A percentile compares a stretch with the other conserved stretches of the same genome.
phyloP scores from a whole-genome alignment of 2,329 filamentous ascomycete genomes.

The Xylogone sp. region DNA sequence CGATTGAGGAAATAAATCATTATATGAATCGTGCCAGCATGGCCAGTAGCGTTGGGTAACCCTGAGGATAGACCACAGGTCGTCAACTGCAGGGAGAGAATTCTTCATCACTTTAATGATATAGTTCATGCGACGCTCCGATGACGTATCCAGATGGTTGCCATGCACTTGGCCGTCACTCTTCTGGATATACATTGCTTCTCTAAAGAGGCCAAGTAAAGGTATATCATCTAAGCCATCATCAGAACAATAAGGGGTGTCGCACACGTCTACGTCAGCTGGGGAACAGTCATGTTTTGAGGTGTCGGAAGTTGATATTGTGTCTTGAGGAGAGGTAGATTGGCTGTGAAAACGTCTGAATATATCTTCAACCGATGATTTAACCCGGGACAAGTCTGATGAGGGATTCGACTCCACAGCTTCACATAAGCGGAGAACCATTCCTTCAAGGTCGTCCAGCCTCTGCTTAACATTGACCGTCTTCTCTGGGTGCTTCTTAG shows the following conservation, averaged over 20 bases:
- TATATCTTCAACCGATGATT: constrained; percentile 7
- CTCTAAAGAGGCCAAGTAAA: constrained; percentile 13
- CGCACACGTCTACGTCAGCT: not conserved
- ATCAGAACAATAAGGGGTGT: not conserved
- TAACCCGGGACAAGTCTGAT: constrained; percentile 1
- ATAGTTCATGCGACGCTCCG: not conserved
- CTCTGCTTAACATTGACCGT: constrained; percentile 7
- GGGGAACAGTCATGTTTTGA: not conserved
- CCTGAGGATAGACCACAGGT: constrained; percentile 17
- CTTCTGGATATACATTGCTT: constrained; percentile 13
- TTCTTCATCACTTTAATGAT: constrained; percentile 2
- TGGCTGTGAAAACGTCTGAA: constrained; percentile 3
- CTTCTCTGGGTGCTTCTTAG: constrained; percentile 8
- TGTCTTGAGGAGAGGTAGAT: not conserved
- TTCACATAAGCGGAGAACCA: constrained; percentile 14
- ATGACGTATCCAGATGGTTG: no score
- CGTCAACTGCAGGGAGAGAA: constrained; percentile 8
- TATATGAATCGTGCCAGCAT: constrained; percentile 18
- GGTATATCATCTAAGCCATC: constrained; percentile 11
- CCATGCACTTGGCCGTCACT: not conserved
- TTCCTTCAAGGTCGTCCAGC: constrained; percentile 23
- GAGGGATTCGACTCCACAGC: constrained; percentile 7
- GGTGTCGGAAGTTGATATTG: not conserved
- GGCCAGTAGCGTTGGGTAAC: constrained; percentile 21
- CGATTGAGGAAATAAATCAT: not conserved